These are phyloP conservation scores for Clitopilus hobsonii DNA, from an alignment of 768 basidiomycete genomes.

Conservation along the genomic window DNA sequence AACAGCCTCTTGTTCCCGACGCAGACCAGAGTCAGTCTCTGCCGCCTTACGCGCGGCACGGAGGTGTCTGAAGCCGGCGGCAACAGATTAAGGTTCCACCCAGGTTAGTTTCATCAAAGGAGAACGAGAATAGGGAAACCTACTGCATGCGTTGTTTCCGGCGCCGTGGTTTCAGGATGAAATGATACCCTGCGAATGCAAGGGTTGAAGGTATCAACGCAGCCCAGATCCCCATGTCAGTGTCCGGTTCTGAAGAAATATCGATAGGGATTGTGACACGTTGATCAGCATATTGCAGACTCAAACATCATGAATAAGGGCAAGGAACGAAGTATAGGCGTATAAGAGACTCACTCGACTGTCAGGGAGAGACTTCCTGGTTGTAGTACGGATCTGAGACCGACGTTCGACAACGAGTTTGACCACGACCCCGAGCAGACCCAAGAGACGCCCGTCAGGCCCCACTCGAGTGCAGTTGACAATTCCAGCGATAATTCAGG, in stretches of 20 bases:
- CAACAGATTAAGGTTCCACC: slow-evolving; percentile 4
- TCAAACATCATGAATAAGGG: slow-evolving; percentile 21
- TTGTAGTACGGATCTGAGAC: slow-evolving; percentile 39
- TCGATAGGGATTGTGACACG: slow-evolving; percentile 52
- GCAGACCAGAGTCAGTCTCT: slow-evolving; percentile 60
- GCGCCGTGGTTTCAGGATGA: slow-evolving; percentile 51
- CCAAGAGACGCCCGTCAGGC: slow-evolving; percentile 39
- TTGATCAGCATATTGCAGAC: slow-evolving; percentile 54
- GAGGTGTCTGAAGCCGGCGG: slow-evolving; percentile 47
- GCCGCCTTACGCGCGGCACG: slow-evolving; percentile 56
- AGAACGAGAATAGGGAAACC: slow-evolving; percentile 17
- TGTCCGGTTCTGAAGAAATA: slow-evolving; percentile 45
- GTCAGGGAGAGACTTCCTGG: slow-evolving; percentile 45
- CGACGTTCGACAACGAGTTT: slow-evolving; percentile 36
- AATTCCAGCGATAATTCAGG: slow-evolving; percentile 51
- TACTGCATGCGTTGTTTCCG: slow-evolving; percentile 50
- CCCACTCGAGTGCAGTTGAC: slow-evolving; percentile 44
- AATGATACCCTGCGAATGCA: slow-evolving; percentile 49
- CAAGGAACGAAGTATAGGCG: slow-evolving; percentile 4
- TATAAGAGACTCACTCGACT: slow-evolving; percentile 45
- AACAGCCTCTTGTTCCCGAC: slow-evolving; percentile 61
- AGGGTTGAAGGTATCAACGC: slow-evolving; percentile 52
- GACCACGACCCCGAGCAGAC: slow-evolving; percentile 46
- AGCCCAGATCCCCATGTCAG: slow-evolving; percentile 43
- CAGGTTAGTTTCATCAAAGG: not conserved